Conservation (phyloP, 2,329 filamentous ascomycete genomes). For the Lomentospora prolificans region DNA sequence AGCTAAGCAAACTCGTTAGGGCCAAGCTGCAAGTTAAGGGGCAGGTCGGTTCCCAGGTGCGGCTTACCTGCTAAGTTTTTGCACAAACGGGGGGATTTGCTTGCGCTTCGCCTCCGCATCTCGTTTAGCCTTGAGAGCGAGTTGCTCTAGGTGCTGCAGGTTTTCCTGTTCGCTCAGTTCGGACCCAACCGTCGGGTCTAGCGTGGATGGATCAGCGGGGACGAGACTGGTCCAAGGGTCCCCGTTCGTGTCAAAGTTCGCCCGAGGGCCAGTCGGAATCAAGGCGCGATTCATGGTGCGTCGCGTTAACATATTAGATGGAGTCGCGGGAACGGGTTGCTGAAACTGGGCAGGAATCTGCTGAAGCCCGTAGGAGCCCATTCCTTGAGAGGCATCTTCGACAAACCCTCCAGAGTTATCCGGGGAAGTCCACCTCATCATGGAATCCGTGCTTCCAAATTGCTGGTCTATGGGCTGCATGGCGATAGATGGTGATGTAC, state of each 20-base stretch:
- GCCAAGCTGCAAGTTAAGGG: neutral
- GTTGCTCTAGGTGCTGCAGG: conserved; percentile 68
- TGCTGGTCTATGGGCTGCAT: conserved; percentile 26
- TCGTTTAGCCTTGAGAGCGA: conserved; percentile 71
- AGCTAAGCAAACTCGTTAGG: conserved; percentile 45
- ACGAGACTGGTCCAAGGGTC: conserved; percentile 32
- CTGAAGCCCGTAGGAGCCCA: conserved; percentile 1
- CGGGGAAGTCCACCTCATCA: conserved; percentile 1
- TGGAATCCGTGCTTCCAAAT: neutral
- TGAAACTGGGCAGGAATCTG: conserved; percentile 1
- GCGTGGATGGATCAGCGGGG: conserved; percentile 8
- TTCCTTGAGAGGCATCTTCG: conserved; percentile 4
- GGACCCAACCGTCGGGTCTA: conserved; percentile 7
- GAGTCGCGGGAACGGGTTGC: conserved; percentile 16
- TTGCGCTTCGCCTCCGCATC: conserved; percentile 87
- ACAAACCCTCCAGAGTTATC: conserved; percentile 1
- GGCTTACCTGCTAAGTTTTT: conserved; percentile 88
- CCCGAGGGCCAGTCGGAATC: conserved; percentile 30
- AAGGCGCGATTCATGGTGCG: conserved; percentile 41
- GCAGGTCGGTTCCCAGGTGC: neutral
- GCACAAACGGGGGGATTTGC: conserved; percentile 94
- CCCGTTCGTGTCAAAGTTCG: conserved; percentile 25
- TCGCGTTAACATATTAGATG: conserved; percentile 42
- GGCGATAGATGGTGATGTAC: conserved; percentile 53
- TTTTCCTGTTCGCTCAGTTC: conserved; percentile 49